These are phyloP conservation scores for Colletotrichum theobromicola DNA, from an alignment of 2,329 filamentous ascomycete genomes.

Conservation along the genomic window DNA sequence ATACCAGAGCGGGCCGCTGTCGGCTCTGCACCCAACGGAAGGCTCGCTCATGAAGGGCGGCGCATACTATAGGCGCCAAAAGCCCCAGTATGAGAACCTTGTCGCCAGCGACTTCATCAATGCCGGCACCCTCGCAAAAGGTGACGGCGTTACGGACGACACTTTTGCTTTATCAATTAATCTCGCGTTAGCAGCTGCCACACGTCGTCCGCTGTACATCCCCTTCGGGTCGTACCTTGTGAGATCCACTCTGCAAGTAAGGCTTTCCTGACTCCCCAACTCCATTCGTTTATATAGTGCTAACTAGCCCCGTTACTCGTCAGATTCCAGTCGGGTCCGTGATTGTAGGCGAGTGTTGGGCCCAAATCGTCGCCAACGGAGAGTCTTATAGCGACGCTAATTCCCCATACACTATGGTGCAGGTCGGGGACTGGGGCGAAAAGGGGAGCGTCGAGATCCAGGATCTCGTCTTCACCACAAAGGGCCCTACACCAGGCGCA, in stretches of 20 bases:
- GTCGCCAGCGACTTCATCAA: neutral
- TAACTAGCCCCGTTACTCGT: conserved; percentile 28
- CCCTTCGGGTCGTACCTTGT: conserved; percentile 37
- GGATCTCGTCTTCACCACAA: conserved; percentile 63
- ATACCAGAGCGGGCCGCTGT: neutral
- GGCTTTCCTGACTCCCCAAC: neutral
- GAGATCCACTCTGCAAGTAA: neutral
- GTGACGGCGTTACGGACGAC: conserved; percentile 60
- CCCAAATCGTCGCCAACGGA: conserved; percentile 51
- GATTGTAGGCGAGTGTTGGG: conserved; percentile 50
- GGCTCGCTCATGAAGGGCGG: neutral
- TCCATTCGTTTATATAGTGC: conserved; percentile 43
- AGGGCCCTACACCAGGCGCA: conserved; percentile 58
- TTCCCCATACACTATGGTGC: conserved; percentile 55
- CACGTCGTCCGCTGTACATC: conserved; percentile 44
- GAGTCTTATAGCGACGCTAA: conserved; percentile 46
- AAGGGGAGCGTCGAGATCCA: conserved; percentile 61
- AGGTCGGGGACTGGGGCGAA: conserved; percentile 59
- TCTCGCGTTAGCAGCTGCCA: conserved; percentile 24
- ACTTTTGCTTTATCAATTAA: conserved; percentile 34
- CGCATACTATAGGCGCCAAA: neutral
- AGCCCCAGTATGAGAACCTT: neutral
- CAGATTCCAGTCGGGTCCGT: conserved; percentile 43
- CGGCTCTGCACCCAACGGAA: neutral
- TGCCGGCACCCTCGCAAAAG: conserved; percentile 25